phyloP scores from a whole-genome alignment of 2,329 filamentous ascomycete species.

The Talaromyces funiculosus region DNA sequence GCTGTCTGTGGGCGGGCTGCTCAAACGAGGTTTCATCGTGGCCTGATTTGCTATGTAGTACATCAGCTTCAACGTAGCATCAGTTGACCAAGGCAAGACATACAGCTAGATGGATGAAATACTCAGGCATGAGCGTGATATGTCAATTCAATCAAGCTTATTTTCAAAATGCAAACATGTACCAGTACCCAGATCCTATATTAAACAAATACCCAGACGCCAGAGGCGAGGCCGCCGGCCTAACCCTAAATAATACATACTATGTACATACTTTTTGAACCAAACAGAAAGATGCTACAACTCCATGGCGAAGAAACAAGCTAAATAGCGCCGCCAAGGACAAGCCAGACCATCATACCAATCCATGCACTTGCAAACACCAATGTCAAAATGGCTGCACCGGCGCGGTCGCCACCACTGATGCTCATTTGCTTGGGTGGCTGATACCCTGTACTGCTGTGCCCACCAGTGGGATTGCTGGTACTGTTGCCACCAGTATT shows the following conservation, averaged over 20 bases:
- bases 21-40: too few relatives aligned
- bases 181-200: not conserved
- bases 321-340: conserved; percentile 14
- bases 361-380: conserved; percentile 14
- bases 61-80: too few relatives aligned
- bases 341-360: conserved; percentile 16
- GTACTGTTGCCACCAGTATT: conserved; percentile 55
- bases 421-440: conserved; percentile 1
- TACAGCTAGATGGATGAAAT: not conserved
- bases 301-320: not conserved
- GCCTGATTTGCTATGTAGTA: too few relatives aligned
- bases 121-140: too few relatives aligned
- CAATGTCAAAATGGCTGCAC: conserved; percentile 17
- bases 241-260: not conserved
- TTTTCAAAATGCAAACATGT: not conserved
- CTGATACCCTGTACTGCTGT: conserved; percentile 17
- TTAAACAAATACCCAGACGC: conserved; percentile 2
- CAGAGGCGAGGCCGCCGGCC: not conserved
- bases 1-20: not conserved
- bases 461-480: conserved; percentile 41
- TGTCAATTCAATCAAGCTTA: too few relatives aligned
- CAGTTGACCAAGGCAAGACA: too few relatives aligned
- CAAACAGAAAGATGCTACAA: not conserved
- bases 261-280: conserved; percentile 2
- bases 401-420: conserved; percentile 14